A percentile compares a stretch with the other conserved stretches of the same genome.
These are phyloP conservation scores for Chlorophyllum brunneum DNA, from an alignment of 768 basidiomycete genomes.

Conservation along the genomic window DNA sequence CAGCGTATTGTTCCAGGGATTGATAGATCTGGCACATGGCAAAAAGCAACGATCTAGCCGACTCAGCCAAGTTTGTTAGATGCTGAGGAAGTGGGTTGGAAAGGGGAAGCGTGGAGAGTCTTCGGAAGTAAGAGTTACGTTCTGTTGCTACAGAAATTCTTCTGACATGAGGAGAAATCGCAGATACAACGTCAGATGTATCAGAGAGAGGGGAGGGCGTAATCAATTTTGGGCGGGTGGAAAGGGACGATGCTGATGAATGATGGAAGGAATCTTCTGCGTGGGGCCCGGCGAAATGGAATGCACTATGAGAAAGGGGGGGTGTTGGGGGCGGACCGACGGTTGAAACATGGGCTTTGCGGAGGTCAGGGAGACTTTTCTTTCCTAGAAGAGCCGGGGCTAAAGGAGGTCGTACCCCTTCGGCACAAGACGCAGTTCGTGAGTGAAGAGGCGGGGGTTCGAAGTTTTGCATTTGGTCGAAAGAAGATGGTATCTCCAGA, in stretches of 20 bases:
- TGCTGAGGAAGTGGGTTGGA: conserved; percentile 66
- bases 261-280: conserved; percentile 13
- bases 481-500: conserved; percentile 2
- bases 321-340: conserved; percentile 10
- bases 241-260: conserved; percentile 28
- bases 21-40: conserved; percentile 89
- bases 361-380: conserved; percentile 86
- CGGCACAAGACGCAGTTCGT: conserved; percentile 34
- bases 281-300: neutral
- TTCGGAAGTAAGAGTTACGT: conserved; percentile 89
- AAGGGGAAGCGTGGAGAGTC: conserved; percentile 76
- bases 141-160: conserved; percentile 68
- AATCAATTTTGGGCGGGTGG: conserved; percentile 19
- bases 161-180: neutral
- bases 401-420: neutral
- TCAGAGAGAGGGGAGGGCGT: conserved; percentile 25
- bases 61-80: conserved; percentile 72
- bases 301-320: neutral
- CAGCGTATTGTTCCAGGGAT: conserved; percentile 81
- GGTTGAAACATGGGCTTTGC: conserved; percentile 21
- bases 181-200: conserved; percentile 32
- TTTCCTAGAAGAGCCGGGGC: conserved; percentile 34
- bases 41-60: conserved; percentile 90
- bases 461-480: conserved; percentile 7
- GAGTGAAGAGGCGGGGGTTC: conserved; percentile 45